These are phyloP conservation scores for Colletotrichum somersetense DNA, from an alignment of 2,329 filamentous ascomycete species.

Conservation along the genomic window DNA sequence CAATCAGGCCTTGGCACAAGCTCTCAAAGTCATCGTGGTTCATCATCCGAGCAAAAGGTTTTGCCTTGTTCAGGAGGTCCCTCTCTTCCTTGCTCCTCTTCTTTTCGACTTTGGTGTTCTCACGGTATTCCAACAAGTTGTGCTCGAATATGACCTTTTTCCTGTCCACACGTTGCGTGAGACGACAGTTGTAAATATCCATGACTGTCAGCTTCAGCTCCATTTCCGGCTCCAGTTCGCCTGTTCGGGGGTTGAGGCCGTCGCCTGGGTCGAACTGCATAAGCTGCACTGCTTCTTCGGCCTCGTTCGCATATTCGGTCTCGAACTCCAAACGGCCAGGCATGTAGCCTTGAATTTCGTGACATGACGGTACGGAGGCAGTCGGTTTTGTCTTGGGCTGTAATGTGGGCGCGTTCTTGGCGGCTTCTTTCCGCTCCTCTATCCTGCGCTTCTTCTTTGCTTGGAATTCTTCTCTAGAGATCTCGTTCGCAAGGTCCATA, in stretches of 20 bases:
- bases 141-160: slow-evolving; percentile 99
- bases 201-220: slow-evolving; percentile 98
- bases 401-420: slow-evolving; percentile 84
- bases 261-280: slow-evolving; percentile 99
- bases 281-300: slow-evolving; percentile 96
- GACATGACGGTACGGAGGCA: slow-evolving; percentile 93
- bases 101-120: slow-evolving; percentile 91
- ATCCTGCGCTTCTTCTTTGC: slow-evolving; percentile 92
- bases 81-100: slow-evolving; percentile 95
- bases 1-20: slow-evolving; percentile 85
- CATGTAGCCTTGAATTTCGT: slow-evolving; percentile 99
- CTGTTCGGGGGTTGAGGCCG: slow-evolving; percentile 85
- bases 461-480: slow-evolving; percentile 94
- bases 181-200: slow-evolving; percentile 94
- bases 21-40: slow-evolving; percentile 90
- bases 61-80: slow-evolving; percentile 91
- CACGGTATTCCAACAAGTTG: slow-evolving; percentile 90
- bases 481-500: slow-evolving; percentile 80
- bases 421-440: slow-evolving; percentile 88
- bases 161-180: slow-evolving; percentile 91
- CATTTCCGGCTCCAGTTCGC: slow-evolving; percentile 93
- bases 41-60: slow-evolving; percentile 98
- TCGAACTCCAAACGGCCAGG: slow-evolving; percentile 97
- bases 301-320: slow-evolving; percentile 97
- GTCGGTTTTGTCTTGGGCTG: slow-evolving; percentile 96